These are phyloP conservation scores for Euphorbia peplus DNA, from an alignment of 345 rosid species.

Conservation along the genomic window DNA sequence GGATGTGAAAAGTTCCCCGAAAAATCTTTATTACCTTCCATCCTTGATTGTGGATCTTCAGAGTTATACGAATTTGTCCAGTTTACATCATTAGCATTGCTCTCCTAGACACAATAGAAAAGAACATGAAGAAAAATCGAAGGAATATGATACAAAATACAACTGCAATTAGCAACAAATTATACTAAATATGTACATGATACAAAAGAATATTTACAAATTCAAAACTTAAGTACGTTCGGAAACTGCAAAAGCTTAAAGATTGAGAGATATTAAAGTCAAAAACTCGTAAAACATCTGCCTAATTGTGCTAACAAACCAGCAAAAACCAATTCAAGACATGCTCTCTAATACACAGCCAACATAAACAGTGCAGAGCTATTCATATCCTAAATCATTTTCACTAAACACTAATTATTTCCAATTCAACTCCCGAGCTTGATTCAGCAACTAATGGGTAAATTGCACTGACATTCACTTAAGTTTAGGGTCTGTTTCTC, in stretches of 20 bases:
- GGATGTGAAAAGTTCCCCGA: constrained; percentile 27
- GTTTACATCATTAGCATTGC: constrained; percentile 40
- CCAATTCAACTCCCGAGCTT: background rate
- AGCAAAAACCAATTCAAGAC: background rate
- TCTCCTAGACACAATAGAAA: constrained; percentile 41
- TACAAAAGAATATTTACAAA: background rate
- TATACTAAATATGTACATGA: no score
- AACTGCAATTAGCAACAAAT: no score
- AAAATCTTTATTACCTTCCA: constrained; percentile 24
- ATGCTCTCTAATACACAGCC: background rate
- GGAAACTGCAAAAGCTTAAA: background rate
- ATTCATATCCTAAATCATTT: background rate
- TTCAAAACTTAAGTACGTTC: background rate
- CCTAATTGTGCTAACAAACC: background rate
- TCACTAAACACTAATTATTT: background rate
- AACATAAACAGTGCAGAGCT: background rate
- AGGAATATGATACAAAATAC: background rate
- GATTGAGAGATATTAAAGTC: background rate
- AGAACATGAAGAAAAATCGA: constrained; percentile 11
- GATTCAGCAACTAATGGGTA: no score
- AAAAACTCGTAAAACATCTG: background rate
- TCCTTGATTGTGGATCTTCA: constrained; percentile 39
- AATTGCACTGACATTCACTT: no score
- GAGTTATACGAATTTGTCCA: constrained; percentile 37
- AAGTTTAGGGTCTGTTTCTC: no score